Base-by-base conservation (phyloP, 139 green algal species). In the Micromonas pusilla region DNA sequence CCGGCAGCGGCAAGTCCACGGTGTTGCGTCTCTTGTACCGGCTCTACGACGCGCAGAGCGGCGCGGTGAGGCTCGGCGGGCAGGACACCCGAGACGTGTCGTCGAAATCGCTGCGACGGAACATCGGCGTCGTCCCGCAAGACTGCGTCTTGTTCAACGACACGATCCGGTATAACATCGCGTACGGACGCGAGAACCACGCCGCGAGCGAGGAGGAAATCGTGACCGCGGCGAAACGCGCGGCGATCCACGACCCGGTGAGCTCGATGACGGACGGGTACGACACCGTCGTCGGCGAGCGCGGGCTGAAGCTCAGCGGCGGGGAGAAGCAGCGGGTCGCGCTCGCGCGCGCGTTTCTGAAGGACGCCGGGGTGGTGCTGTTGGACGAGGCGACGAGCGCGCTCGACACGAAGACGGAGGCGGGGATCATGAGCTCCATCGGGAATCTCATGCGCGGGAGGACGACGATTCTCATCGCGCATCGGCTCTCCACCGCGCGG, bases 261-360 rank as follows among this genome's bases (percentile, higher is more conserved):
- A 30, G 91, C 25, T 70, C 75, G 36, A 95, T 99, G 86, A 92
- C 92, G 0, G 86, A 97, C 77, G 90, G 92, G 3, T 97, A 97
- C 79, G 52, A 83, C 34, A 97, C 94, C 0, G 19, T 93, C 20
- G 93, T 97, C 45, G 93, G 93, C 0, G 92, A 95, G 86, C 81
- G 92, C 3, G 92, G 92, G 0, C 81, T 96, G 25, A 96, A 97
- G 88, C 88, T 98, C 31, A 93, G 86, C 68, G 93, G 93, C 25
- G 93, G 93, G 1, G 93, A 97, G 88, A 97, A 97, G 85, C 93
- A 97, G 87, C 85, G 93, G 0, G 91, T 97, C 34, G 91, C 93
- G 2, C 90, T 98, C 37, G 94, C 92, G 20, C 82, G 93, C 66
- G 87, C 91, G 3, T 92, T 96, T 78, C 80, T 96, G 21, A 92